A percentile compares a stretch with the other conserved stretches of the same genome.
phyloP scores from a whole-genome alignment of 106 monocot species.

The Dendrobium chrysotoxum region DNA sequence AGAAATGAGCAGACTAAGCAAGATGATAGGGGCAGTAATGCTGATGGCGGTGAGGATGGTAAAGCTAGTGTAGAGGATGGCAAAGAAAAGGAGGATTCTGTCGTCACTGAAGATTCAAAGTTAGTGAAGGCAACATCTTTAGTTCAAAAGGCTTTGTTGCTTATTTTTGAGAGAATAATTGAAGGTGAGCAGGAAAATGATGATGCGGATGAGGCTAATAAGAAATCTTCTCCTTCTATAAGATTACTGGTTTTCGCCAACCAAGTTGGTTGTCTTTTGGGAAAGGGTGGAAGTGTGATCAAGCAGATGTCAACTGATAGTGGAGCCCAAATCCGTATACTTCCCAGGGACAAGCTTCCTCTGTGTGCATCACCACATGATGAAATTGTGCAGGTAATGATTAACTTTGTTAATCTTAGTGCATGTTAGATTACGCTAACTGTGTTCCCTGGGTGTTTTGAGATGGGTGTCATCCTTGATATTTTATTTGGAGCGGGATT shows the following conservation, averaged over 20 bases:
- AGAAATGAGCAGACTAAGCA: slow-evolving; percentile 22
- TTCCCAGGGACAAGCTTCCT: slow-evolving; percentile 76
- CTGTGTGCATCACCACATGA: slow-evolving; percentile 60
- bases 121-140: slow-evolving; percentile 33
- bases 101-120: slow-evolving; percentile 25
- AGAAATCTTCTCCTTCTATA: slow-evolving; percentile 28
- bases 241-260: slow-evolving; percentile 64
- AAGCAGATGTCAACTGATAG: slow-evolving; percentile 87
- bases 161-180: slow-evolving; percentile 78
- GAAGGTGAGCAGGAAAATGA: slow-evolving; percentile 44
- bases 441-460: background rate
- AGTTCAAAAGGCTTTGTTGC: slow-evolving; percentile 63
- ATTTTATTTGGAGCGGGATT: background rate
- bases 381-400: slow-evolving; percentile 74
- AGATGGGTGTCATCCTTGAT: background rate
- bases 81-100: slow-evolving; percentile 23
- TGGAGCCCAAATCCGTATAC: slow-evolving; percentile 74
- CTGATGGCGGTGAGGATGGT: slow-evolving; percentile 18
- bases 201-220: slow-evolving; percentile 29
- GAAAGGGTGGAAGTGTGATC: slow-evolving; percentile 77
- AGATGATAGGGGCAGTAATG: slow-evolving; percentile 8
- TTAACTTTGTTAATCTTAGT: background rate
- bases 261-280: slow-evolving; percentile 85
- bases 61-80: slow-evolving; percentile 18
- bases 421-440: background rate